Conservation (phyloP, 1,284 basidiomycete genomes). For the Puccinia triticina region DNA sequence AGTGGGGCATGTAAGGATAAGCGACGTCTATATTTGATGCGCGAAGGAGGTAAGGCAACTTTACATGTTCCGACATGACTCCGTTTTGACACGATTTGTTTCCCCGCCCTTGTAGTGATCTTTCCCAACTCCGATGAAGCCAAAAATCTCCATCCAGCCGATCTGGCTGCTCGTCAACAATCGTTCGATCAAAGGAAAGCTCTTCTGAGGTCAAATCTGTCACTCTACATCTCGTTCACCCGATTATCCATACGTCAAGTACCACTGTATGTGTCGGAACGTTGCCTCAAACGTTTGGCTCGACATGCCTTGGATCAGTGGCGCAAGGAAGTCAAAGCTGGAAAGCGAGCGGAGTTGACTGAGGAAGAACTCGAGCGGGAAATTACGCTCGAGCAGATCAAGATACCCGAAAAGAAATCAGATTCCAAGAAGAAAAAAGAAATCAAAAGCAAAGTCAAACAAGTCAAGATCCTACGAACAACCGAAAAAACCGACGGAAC, state of each 20-base stretch:
- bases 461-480: conserved; percentile 86
- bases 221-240: conserved; percentile 89
- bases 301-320: conserved; percentile 79
- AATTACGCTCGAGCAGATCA: conserved; percentile 56
- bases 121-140: conserved; percentile 81
- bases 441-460: conserved; percentile 62
- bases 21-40: conserved; percentile 90
- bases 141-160: conserved; percentile 69
- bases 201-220: conserved; percentile 84
- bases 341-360: conserved; percentile 68
- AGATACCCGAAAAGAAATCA: conserved; percentile 57
- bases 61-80: background rate
- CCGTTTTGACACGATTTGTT: conserved; percentile 5
- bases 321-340: conserved; percentile 74
- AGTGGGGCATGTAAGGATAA: conserved; percentile 84
- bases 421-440: conserved; percentile 59
- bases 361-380: conserved; percentile 71
- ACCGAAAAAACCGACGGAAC: conserved; percentile 82
- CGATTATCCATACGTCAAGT: conserved; percentile 91
- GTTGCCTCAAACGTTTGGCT: conserved; percentile 82
- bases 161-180: conserved; percentile 77
- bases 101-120: conserved; percentile 67
- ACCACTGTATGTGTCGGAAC: conserved; percentile 85
- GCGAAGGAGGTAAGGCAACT: conserved; percentile 78
- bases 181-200: conserved; percentile 80